phyloP scores from a whole-genome alignment of 1,139 yeast genomes.

The Nakaseomyces glabratus region DNA sequence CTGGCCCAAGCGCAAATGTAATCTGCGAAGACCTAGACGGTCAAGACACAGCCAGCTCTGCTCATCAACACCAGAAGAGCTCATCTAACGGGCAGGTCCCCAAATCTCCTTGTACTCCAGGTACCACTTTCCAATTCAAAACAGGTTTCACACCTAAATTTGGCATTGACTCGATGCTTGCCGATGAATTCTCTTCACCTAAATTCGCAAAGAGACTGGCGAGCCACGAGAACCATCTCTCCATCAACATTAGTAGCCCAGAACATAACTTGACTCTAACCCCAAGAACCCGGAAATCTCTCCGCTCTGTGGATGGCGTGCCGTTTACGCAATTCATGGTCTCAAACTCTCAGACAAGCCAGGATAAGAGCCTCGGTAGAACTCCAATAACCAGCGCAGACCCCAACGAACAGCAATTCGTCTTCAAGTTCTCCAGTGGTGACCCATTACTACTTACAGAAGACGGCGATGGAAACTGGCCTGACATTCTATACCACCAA shows the following conservation, averaged over 20 bases:
- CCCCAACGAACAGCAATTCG: conserved; percentile 12
- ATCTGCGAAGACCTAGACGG: no score
- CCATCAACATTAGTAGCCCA: conserved; percentile 8
- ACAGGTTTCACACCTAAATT: conserved; percentile 29
- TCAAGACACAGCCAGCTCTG: no score
- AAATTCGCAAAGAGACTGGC: conserved; percentile 3
- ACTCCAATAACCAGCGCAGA: conserved; percentile 6
- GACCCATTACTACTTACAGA: conserved; percentile 27
- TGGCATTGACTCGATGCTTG: conserved; percentile 23
- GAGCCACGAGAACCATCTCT: conserved; percentile 4
- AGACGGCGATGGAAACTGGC: conserved; percentile 22
- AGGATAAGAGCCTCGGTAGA: conserved; percentile 3
- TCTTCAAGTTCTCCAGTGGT: conserved; percentile 24
- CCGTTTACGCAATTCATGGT: conserved; percentile 1
- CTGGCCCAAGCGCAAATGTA: no score
- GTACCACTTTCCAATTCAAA: conserved; percentile 20
- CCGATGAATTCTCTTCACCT: conserved; percentile 11
- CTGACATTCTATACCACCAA: conserved; percentile 18
- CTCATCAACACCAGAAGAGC: no score
- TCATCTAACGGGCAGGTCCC: conserved; percentile 7
- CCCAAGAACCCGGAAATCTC: conserved; percentile 9
- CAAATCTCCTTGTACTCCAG: conserved; percentile 23
- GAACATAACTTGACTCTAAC: conserved; percentile 11
- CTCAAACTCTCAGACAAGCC: conserved; percentile 1
- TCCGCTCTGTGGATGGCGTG: background rate